These are phyloP conservation scores for Ogataea pini DNA, from an alignment of 805 yeast species.

Conservation along the genomic window DNA sequence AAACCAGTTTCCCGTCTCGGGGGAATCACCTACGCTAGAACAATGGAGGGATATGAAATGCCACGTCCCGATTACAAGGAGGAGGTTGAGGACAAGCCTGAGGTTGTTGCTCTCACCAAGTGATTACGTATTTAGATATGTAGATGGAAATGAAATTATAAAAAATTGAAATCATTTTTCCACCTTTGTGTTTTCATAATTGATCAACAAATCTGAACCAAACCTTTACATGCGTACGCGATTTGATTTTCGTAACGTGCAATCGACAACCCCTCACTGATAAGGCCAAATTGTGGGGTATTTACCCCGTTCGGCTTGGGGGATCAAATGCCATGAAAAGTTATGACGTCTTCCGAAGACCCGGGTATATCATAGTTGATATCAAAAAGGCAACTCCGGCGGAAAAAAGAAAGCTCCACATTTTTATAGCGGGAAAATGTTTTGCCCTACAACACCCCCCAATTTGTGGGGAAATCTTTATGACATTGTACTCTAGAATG, in stretches of 20 bases:
- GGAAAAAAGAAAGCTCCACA: not conserved
- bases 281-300: no score
- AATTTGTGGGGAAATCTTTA: not conserved
- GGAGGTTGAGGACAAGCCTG: slow-evolving; percentile 16
- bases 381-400: slow-evolving; percentile 2
- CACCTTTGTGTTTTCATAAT: no score
- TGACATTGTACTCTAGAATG: not conserved
- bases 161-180: no score
- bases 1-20: slow-evolving; percentile 59
- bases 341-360: not conserved
- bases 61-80: slow-evolving; percentile 44
- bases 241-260: no score
- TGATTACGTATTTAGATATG: not conserved
- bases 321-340: no score
- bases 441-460: not conserved
- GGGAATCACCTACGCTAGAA: slow-evolving; percentile 49
- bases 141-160: not conserved
- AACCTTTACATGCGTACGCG: no score
- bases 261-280: not conserved
- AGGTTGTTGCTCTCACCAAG: slow-evolving; percentile 8
- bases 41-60: slow-evolving; percentile 46
- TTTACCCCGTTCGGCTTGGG: not conserved
- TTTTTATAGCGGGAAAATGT: not conserved
- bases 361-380: not conserved
- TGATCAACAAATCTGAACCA: no score